These are phyloP conservation scores for Cymodocea nodosa DNA, from an alignment of 116 monocot species.

Conservation along the genomic window DNA sequence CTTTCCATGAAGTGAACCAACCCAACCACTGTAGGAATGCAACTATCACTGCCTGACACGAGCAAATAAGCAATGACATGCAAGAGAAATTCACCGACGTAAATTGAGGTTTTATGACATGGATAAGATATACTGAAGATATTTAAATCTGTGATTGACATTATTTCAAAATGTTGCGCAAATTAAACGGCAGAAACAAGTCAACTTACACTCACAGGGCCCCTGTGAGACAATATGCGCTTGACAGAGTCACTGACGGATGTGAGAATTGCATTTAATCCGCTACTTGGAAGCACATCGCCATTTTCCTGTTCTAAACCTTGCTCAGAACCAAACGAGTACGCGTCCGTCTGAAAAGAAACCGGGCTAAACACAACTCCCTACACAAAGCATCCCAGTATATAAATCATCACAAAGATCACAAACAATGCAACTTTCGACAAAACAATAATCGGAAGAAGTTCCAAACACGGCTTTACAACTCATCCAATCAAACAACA, in stretches of 20 bases:
- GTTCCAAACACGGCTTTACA: no score
- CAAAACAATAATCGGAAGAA: neutral
- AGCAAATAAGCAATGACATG: no score
- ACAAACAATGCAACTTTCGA: neutral
- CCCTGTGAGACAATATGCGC: slow-evolving; percentile 15
- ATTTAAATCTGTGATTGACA: neutral
- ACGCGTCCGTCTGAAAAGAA: slow-evolving; percentile 36
- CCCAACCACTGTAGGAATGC: no score
- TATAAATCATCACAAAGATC: neutral
- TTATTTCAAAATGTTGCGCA: neutral
- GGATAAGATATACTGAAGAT: neutral
- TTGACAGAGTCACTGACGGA: slow-evolving; percentile 29
- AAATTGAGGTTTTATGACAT: no score
- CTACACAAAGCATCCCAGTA: slow-evolving; percentile 14
- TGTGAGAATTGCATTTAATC: slow-evolving; percentile 27
- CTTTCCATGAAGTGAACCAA: no score
- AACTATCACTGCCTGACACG: no score
- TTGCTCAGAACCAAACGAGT: slow-evolving; percentile 15
- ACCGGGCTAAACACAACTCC: slow-evolving; percentile 79
- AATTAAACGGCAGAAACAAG: neutral
- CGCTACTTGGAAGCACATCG: slow-evolving; percentile 8
- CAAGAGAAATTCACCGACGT: no score
- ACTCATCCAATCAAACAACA: neutral
- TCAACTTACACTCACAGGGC: slow-evolving; percentile 22
- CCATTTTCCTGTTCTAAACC: slow-evolving; percentile 16